Evolutionary conservation across 1,139 yeast genomes (phyloP).

Genomic region (Scheffersomyces insectosa): DNA sequence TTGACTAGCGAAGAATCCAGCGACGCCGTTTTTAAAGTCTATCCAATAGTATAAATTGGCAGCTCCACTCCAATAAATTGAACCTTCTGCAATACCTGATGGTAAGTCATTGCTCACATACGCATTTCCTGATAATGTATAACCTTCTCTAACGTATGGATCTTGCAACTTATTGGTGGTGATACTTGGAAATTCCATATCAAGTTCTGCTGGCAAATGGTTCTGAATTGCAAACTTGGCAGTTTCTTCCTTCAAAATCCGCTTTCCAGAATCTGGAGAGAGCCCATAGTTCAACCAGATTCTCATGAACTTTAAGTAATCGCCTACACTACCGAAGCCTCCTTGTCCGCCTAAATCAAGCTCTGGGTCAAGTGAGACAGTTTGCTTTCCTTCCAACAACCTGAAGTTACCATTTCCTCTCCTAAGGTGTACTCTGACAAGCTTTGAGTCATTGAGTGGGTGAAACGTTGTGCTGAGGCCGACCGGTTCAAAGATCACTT

Average conservation of each 20-base stretch:
- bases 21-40: conserved; percentile 41
- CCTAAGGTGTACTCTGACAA: conserved; percentile 25
- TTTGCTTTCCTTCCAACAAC: conserved; percentile 1
- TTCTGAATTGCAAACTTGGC: conserved; percentile 33
- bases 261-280: conserved; percentile 38
- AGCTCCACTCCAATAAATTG: conserved; percentile 48
- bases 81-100: conserved; percentile 43
- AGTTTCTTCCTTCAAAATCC: conserved; percentile 32
- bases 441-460: conserved; percentile 21
- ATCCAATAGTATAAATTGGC: conserved; percentile 50
- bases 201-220: conserved; percentile 32
- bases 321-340: conserved; percentile 42
- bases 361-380: conserved; percentile 25
- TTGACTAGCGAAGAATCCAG: conserved; percentile 45
- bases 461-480: conserved; percentile 47
- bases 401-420: conserved; percentile 9
- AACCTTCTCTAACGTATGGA: conserved; percentile 10
- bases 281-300: conserved; percentile 48
- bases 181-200: conserved; percentile 8
- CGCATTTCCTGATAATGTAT: conserved; percentile 16
- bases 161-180: conserved; percentile 2
- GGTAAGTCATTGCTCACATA: conserved; percentile 21
- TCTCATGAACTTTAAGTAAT: conserved; percentile 44
- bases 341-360: conserved; percentile 56
- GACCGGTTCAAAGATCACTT: conserved; percentile 44